Evolutionary conservation across 1,284 basidiomycete species (phyloP).

Genomic region (Rhodotorula sp.): DNA sequence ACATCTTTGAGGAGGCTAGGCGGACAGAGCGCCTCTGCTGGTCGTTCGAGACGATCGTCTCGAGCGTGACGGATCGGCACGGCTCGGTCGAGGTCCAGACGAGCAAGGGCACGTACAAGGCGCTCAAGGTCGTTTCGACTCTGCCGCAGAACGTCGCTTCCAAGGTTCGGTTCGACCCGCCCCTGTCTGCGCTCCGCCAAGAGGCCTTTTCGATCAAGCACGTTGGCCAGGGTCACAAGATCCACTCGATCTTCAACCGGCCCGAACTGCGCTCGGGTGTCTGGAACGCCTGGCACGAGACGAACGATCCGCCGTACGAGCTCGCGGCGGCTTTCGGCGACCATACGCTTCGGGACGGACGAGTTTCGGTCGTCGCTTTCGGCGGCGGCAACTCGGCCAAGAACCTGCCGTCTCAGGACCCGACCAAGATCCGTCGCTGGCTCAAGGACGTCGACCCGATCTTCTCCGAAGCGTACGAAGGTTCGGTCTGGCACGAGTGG

Average conservation of each 20-base stretch:
- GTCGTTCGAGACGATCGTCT: slow-evolving; percentile 5
- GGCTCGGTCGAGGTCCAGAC: slow-evolving; percentile 13
- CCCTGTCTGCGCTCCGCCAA: neutral
- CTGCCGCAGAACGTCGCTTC: slow-evolving; percentile 8
- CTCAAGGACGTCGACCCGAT: slow-evolving; percentile 5
- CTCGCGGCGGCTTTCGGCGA: slow-evolving; percentile 18
- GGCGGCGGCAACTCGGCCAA: slow-evolving; percentile 2
- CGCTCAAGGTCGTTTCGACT: slow-evolving; percentile 13
- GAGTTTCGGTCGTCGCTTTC: slow-evolving; percentile 9
- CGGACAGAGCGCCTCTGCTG: slow-evolving; percentile 6
- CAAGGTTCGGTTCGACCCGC: slow-evolving; percentile 11
- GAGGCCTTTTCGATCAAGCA: slow-evolving; percentile 14
- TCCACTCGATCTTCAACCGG: slow-evolving; percentile 1
- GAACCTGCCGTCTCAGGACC: neutral
- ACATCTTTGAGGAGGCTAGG: slow-evolving; percentile 11
- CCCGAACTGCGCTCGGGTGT: slow-evolving; percentile 7
- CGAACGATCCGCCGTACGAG: neutral
- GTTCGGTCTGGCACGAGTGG: slow-evolving; percentile 11
- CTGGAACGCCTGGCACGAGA: slow-evolving; percentile 10
- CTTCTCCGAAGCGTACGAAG: slow-evolving; percentile 2
- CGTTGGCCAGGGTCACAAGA: slow-evolving; percentile 5
- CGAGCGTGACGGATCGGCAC: slow-evolving; percentile 4
- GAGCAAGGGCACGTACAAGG: slow-evolving; percentile 12
- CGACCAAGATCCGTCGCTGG: slow-evolving; percentile 9
- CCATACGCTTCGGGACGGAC: slow-evolving; percentile 10